Evolutionary conservation across 345 rosid species (phyloP), one percentile per base, ranked within the genome.

Genomic region (Eucalyptus melliodora): DNA sequence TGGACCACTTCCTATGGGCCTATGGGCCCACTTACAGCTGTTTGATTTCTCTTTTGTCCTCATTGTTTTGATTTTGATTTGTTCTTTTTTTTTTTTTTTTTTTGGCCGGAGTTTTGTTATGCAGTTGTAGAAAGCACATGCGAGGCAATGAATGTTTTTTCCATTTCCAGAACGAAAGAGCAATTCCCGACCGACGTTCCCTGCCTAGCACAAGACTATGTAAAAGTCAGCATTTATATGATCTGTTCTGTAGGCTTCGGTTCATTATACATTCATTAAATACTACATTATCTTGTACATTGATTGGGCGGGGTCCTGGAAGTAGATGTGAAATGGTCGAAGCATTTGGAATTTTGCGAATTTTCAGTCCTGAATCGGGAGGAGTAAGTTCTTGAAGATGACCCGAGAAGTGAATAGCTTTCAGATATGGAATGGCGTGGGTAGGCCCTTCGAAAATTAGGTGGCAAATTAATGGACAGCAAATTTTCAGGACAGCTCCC

Each of bases 71-170:
- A 17, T 53, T 53, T 53, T 51, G 23, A 51, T 51, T 67, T 67
- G 3, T 12, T n/a, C n/a, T n/a, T 12, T 4, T 7, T 8, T 16
- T 4, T 12, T 7, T 8, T 15, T 7, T n/a, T 69, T 34, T 1
- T 72, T 34, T 34, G 21, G 5, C 42, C 42, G 42, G 42, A 42
- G 6, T 42, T 72, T 72, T 19, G 45, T 10, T 19, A 72, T 34
- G 82, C 45, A 31, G 82, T 37, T 77, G 15, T 13, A 6, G 83
- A 37, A 37, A 77, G 83, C 83, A 77, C 47, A 40, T 77, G 83
- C 16, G 27, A 77, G 47, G 45, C 83, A 72, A 72, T 72, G 45
- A 72, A 37, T 37, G 45, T 5, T 37, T 34, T 72, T 72, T 40
- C 44, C 82, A 72, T 34, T 72, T 19, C 45, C 82, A 34, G 82